Conservation (phyloP, 1,284 basidiomycete species). For the Wolfiporia cocos region DNA sequence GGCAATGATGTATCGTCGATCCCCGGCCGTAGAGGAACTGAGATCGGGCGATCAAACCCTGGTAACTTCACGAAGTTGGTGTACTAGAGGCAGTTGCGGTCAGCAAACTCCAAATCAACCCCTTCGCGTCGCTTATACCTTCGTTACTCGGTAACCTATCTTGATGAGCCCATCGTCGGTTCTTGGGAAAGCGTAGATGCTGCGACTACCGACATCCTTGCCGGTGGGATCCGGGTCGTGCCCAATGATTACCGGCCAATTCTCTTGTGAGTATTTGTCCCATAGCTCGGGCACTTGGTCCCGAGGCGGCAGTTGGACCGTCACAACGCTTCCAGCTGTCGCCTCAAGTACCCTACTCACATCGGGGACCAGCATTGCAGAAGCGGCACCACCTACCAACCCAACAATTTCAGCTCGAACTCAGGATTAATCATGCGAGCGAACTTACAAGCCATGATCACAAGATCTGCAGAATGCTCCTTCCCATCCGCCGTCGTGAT, state of each 20-base stretch:
- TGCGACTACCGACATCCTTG: conserved; percentile 6
- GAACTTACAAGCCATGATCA: conserved; percentile 9
- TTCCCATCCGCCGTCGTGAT: conserved; percentile 7
- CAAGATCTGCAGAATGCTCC: conserved; percentile 5
- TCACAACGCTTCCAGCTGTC: conserved; percentile 9
- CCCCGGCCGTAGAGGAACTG: conserved; percentile 7
- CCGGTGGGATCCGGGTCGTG: conserved; percentile 8
- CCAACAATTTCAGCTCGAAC: background rate
- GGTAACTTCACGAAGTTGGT: conserved; percentile 9
- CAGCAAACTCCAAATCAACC: background rate
- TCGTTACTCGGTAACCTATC: conserved; percentile 9
- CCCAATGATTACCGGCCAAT: conserved; percentile 8
- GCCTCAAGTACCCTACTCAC: conserved; percentile 8
- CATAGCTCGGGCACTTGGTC: conserved; percentile 8
- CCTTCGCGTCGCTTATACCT: background rate
- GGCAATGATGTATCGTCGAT: conserved; percentile 8
- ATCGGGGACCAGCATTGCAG: conserved; percentile 8
- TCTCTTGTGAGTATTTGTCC: conserved; percentile 8
- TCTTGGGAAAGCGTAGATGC: conserved; percentile 8
- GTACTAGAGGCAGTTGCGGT: conserved; percentile 3
- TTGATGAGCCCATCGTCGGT: conserved; percentile 8
- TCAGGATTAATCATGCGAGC: background rate
- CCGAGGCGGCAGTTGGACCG: conserved; percentile 6
- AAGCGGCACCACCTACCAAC: conserved; percentile 6
- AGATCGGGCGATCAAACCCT: conserved; percentile 4